Evolutionary conservation across 2,329 filamentous ascomycete species (phyloP).

Genomic region (Cryphonectria naterciae): DNA sequence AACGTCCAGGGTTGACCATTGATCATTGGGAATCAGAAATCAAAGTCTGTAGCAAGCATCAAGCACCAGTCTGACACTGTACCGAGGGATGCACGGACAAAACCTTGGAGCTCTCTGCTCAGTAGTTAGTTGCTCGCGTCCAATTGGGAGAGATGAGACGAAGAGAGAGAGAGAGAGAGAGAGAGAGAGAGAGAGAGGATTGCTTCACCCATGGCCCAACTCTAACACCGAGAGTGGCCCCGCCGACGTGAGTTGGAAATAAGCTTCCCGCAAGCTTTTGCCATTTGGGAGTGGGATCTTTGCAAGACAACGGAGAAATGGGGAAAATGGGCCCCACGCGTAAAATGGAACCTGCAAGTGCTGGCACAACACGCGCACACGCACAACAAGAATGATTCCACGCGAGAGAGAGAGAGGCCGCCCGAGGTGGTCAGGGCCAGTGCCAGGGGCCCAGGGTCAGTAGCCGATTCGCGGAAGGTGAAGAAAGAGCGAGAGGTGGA

Average conservation of each 20-base stretch:
- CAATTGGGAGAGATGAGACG: background rate
- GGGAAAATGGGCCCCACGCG: background rate
- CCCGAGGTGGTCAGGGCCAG: background rate
- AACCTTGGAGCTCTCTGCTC: background rate
- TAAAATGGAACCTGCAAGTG: background rate
- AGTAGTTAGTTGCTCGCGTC: background rate
- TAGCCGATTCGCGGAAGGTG: background rate
- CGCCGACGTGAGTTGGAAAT: conserved; percentile 8
- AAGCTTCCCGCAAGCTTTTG: background rate
- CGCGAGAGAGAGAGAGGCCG: background rate
- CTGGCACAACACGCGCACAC: background rate
- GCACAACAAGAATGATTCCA: background rate
- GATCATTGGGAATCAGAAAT: background rate
- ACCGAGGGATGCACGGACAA: background rate
- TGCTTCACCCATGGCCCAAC: background rate
- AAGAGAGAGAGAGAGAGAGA: background rate
- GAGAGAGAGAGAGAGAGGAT: background rate
- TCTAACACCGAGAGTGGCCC: background rate
- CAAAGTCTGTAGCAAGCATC: background rate
- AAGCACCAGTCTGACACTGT: background rate
- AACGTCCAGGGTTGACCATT: background rate
- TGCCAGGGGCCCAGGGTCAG: background rate
- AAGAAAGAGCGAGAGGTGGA: background rate
- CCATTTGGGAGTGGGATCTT: background rate
- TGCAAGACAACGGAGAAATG: background rate